Evolutionary conservation across 768 basidiomycete genomes (phyloP).

Genomic region (Calocybe indica): DNA sequence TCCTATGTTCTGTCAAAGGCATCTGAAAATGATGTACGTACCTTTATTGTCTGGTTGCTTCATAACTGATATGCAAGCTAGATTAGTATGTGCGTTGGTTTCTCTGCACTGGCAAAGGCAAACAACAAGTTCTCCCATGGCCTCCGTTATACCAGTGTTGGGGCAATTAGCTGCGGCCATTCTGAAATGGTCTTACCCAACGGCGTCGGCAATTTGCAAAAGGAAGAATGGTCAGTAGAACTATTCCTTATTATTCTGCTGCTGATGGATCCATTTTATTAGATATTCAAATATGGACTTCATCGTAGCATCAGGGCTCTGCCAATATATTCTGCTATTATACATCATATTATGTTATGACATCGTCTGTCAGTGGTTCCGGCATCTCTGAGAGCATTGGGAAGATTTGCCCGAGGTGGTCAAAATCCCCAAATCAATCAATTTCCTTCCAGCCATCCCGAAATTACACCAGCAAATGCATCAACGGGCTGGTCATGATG

Average conservation of each 20-base stretch:
- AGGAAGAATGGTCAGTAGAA: slow-evolving; percentile 21
- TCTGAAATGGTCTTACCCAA: slow-evolving; percentile 16
- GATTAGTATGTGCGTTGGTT: slow-evolving; percentile 22
- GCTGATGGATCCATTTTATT: not conserved
- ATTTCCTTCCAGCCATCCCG: too few species aligned
- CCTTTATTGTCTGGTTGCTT: not conserved
- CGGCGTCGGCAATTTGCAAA: slow-evolving; percentile 23
- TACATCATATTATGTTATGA: slow-evolving; percentile 20
- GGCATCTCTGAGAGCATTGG: slow-evolving; percentile 13
- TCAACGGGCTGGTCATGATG: too few species aligned
- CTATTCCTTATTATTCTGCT: not conserved
- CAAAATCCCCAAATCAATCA: too few species aligned
- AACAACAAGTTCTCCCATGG: slow-evolving; percentile 16
- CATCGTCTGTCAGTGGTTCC: slow-evolving; percentile 24
- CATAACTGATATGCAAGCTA: slow-evolving; percentile 1
- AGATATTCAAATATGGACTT: slow-evolving; percentile 20
- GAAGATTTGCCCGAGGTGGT: slow-evolving; percentile 4
- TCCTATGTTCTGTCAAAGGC: slow-evolving; percentile 1
- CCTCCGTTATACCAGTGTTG: slow-evolving; percentile 17
- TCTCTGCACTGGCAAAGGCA: slow-evolving; percentile 17
- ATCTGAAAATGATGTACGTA: slow-evolving; percentile 6
- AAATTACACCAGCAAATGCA: too few species aligned
- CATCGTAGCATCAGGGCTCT: slow-evolving; percentile 12
- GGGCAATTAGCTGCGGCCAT: slow-evolving; percentile 13
- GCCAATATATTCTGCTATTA: not conserved